Conservation (phyloP, 2,329 filamentous ascomycete species). For the Colletotrichum costaricense region DNA sequence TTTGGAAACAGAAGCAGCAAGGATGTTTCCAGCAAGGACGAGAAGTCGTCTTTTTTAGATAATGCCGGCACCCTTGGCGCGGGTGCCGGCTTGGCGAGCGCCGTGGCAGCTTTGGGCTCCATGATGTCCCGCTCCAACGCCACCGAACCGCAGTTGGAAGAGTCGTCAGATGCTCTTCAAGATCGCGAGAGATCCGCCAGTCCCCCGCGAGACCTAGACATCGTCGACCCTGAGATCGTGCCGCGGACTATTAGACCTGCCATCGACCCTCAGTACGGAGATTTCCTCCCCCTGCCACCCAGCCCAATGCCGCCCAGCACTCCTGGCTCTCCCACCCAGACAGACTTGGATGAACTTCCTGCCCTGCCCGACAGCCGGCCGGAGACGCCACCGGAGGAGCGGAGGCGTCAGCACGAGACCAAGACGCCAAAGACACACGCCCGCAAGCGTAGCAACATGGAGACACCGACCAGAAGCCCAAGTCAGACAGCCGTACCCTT, state of each 20-base stretch:
- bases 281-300: slow-evolving; percentile 72
- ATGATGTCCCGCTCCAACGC: slow-evolving; percentile 56
- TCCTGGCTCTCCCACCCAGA: slow-evolving; percentile 58
- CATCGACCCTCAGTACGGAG: slow-evolving; percentile 74
- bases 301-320: slow-evolving; percentile 73
- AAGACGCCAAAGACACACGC: slow-evolving; percentile 53
- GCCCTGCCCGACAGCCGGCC: slow-evolving; percentile 70
- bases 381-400: slow-evolving; percentile 64
- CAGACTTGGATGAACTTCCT: slow-evolving; percentile 56
- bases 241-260: slow-evolving; percentile 70
- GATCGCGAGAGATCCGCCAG: slow-evolving; percentile 14
- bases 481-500: slow-evolving; percentile 70
- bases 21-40: slow-evolving; percentile 44
- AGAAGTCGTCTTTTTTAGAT: slow-evolving; percentile 76
- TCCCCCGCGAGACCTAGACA: slow-evolving; percentile 44
- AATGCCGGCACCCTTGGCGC: slow-evolving; percentile 77
- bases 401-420: slow-evolving; percentile 52
- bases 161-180: slow-evolving; percentile 37
- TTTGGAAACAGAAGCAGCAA: slow-evolving; percentile 54
- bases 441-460: slow-evolving; percentile 61
- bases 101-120: slow-evolving; percentile 54
- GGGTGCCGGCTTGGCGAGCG: slow-evolving; percentile 73
- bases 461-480: slow-evolving; percentile 60
- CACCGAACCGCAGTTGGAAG: slow-evolving; percentile 56
- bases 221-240: slow-evolving; percentile 68